Conservation (phyloP, 2,329 filamentous ascomycete species). For the Fusarium praegraminearum region DNA sequence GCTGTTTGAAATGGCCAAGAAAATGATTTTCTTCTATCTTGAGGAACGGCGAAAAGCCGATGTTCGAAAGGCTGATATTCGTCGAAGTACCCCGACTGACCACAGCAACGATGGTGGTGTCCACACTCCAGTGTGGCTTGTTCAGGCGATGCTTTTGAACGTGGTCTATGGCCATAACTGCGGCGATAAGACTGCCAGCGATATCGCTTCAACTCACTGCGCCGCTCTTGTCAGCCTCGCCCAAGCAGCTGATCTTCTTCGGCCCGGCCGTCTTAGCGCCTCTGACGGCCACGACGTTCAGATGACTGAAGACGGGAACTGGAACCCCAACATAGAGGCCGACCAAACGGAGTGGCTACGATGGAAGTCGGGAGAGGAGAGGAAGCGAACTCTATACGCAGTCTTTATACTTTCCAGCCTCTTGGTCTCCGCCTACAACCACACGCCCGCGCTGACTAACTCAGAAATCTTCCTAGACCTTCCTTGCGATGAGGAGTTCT, state of each 20-base stretch:
- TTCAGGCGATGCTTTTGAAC: constrained; percentile 96
- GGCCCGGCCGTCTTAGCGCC: constrained; percentile 59
- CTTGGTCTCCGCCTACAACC: constrained; percentile 91
- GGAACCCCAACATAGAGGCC: constrained; percentile 60
- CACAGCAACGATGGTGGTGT: constrained; percentile 69
- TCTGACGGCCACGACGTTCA: constrained; percentile 66
- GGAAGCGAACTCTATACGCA: constrained; percentile 90
- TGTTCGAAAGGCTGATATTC: constrained; percentile 73
- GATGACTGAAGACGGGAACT: constrained; percentile 66
- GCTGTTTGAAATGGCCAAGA: constrained; percentile 92
- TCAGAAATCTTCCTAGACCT: constrained; percentile 91
- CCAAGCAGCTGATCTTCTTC: constrained; percentile 81
- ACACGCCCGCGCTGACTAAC: constrained; percentile 89
- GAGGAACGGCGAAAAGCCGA: constrained; percentile 91
- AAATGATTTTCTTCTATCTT: constrained; percentile 92
- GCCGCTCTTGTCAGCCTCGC: constrained; percentile 91
- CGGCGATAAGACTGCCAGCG: constrained; percentile 88
- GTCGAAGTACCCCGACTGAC: constrained; percentile 64
- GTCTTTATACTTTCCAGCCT: constrained; percentile 94
- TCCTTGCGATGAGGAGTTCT: constrained; percentile 93
- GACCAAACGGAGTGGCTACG: constrained; percentile 77
- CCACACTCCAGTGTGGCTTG: constrained; percentile 90
- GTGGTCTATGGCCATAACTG: constrained; percentile 96
- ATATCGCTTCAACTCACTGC: constrained; percentile 93
- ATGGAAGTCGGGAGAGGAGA: constrained; percentile 90